Percentiles rank a stretch among this genome's conserved stretches.
Evolutionary conservation across 1,284 basidiomycete species (phyloP).

Genomic region (Pisolithus thermaeus): DNA sequence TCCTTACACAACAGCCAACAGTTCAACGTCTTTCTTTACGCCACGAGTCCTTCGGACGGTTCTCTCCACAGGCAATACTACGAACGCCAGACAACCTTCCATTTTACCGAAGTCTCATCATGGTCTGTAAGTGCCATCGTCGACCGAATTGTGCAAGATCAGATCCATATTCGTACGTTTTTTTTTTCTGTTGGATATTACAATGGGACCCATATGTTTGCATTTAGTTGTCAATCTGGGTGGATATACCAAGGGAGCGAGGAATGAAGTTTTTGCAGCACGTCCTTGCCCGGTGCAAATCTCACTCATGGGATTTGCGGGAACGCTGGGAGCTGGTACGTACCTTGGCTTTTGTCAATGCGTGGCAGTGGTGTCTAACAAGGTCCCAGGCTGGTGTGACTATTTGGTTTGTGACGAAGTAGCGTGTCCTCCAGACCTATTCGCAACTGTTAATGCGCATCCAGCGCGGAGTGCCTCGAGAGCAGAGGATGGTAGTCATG

Average conservation of each 20-base stretch:
- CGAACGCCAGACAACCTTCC: slow-evolving; percentile 37
- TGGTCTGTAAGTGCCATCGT: slow-evolving; percentile 40
- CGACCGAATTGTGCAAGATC: slow-evolving; percentile 41
- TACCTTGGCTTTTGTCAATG: not conserved
- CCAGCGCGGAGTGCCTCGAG: slow-evolving; percentile 6
- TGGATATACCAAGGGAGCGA: slow-evolving; percentile 62
- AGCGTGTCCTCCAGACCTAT: slow-evolving; percentile 40
- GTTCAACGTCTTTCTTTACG: slow-evolving; percentile 51
- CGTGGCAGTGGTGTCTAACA: slow-evolving; percentile 1
- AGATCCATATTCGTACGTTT: slow-evolving; percentile 47
- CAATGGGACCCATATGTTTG: not conserved
- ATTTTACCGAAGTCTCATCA: slow-evolving; percentile 47
- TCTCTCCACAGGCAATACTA: slow-evolving; percentile 49
- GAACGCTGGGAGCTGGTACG: slow-evolving; percentile 46
- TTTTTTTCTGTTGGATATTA: not conserved
- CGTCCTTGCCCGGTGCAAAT: slow-evolving; percentile 55
- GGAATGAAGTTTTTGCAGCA: slow-evolving; percentile 59
- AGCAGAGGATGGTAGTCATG: slow-evolving; percentile 2
- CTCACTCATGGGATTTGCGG: slow-evolving; percentile 55
- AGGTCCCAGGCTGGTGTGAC: slow-evolving; percentile 48
- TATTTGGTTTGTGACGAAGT: slow-evolving; percentile 54
- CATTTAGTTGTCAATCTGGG: slow-evolving; percentile 48
- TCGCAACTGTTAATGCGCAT: slow-evolving; percentile 27
- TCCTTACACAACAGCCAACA: slow-evolving; percentile 41
- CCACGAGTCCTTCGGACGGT: slow-evolving; percentile 49